Evolutionary conservation across 192 early-diverging fungal species (phyloP), one percentile per base, ranked within the genome.

Genomic region (Dimargaris cristalligena): DNA sequence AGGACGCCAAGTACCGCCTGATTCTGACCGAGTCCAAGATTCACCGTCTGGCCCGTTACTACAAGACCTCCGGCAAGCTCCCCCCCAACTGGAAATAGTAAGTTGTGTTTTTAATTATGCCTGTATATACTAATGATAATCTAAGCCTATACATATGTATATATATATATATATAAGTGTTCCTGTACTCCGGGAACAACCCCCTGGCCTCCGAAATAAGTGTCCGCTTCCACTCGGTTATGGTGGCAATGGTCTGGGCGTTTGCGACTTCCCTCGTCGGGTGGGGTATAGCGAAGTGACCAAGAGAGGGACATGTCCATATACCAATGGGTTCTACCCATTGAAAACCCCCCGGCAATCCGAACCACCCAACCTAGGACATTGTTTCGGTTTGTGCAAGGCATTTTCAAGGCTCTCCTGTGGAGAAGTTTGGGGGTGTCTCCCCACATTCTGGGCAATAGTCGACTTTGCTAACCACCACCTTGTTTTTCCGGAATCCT

Each of bases 21-120:
- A 93, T 94, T 89, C 78, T 94, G 60, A 86, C 92, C 67, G 93
- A 99, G 80, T 92, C 95, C 59, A 85, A 93, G 81, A 89, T 99
- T 71, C 91, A 88, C 79, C 91, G 95, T 85, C 81, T 99, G 67
- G 87, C 85, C 64, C 88, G 91, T 68, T 99, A 99, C 90, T 99
- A 96, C 90, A 91, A 91, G 84, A 91, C 86, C 70, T 76, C 82
- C 65, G 93, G 95, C 60, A 86, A 91, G 82, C 78, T 99, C 64
- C 82, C 93, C 63, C 88, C 93, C 63, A 92, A 84, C 82, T 99
- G 93, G 93, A 92, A 93, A 77, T 97, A 97, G 92, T 85, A 80
- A 75, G 77, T 90, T 83, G 80, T 71, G 63, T 66, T 69, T 71
- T 69, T 64, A 61, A 55, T 60, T 61, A 11, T 38, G 30, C 33